Conservation (phyloP, 2,329 filamentous ascomycete genomes). For the Colletotrichum plurivorum region DNA sequence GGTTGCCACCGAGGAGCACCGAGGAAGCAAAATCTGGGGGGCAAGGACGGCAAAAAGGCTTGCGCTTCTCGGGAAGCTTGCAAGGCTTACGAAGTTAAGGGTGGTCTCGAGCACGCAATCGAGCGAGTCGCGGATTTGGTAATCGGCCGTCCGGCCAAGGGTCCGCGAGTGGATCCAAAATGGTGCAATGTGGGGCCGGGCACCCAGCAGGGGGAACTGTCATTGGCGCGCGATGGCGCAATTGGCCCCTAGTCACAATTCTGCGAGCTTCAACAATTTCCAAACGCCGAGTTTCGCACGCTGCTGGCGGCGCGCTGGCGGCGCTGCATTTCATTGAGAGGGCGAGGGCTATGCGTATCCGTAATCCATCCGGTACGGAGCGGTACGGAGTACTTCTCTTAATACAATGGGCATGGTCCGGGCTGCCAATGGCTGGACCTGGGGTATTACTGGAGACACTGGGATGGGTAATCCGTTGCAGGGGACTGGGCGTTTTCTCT, state of each 20-base stretch:
- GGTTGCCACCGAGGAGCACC: conserved; percentile 38
- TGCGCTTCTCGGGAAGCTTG: conserved; percentile 23
- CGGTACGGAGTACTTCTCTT: too few species aligned
- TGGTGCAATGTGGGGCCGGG: conserved; percentile 38
- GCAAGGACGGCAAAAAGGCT: conserved; percentile 26
- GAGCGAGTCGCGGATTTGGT: conserved; percentile 36
- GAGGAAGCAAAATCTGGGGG: conserved; percentile 33
- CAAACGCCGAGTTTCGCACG: conserved; percentile 41
- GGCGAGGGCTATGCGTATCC: too few species aligned
- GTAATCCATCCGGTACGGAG: too few species aligned
- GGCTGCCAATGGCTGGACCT: background rate
- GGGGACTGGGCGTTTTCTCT: conserved; percentile 14
- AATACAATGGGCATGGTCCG: background rate
- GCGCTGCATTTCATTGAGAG: too few species aligned
- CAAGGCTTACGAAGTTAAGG: too few species aligned
- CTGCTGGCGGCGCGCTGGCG: background rate
- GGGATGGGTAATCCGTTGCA: conserved; percentile 16
- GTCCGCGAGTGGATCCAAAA: conserved; percentile 33
- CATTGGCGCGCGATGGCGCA: conserved; percentile 40
- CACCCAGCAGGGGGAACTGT: background rate
- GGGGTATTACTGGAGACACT: background rate
- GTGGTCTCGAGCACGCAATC: conserved; percentile 38
- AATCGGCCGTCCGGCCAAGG: conserved; percentile 24
- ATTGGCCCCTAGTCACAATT: conserved; percentile 38
- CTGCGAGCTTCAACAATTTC: conserved; percentile 39